phyloP scores from a whole-genome alignment of 768 basidiomycete species.

The Suillus americanus region DNA sequence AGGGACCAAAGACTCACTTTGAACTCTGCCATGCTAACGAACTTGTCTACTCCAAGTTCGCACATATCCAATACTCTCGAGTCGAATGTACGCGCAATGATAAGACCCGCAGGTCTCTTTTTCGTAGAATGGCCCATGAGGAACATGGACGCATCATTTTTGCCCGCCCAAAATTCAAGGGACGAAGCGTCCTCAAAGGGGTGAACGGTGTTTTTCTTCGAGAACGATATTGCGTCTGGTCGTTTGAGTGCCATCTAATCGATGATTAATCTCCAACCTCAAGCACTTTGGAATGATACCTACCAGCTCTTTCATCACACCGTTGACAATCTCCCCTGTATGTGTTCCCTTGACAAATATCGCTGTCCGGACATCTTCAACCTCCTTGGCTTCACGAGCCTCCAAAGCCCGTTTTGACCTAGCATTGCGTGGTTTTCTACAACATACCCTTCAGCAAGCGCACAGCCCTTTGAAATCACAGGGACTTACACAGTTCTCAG shows the following conservation, averaged over 20 bases:
- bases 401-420: slow-evolving; percentile 88
- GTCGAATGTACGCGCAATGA: slow-evolving; percentile 86
- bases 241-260: slow-evolving; percentile 89
- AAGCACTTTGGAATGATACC: slow-evolving; percentile 20
- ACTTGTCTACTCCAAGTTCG: slow-evolving; percentile 86
- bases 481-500: slow-evolving; percentile 31
- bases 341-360: slow-evolving; percentile 91
- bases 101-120: slow-evolving; percentile 87
- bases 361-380: slow-evolving; percentile 84
- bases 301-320: slow-evolving; percentile 88
- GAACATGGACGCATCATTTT: slow-evolving; percentile 94
- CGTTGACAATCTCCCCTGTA: slow-evolving; percentile 75
- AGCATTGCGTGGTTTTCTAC: slow-evolving; percentile 92
- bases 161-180: slow-evolving; percentile 88
- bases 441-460: background rate
- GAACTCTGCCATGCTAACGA: slow-evolving; percentile 76
- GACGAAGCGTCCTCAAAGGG: slow-evolving; percentile 86
- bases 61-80: slow-evolving; percentile 89
- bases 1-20: slow-evolving; percentile 56
- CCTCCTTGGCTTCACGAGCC: slow-evolving; percentile 83
- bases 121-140: slow-evolving; percentile 90
- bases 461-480: background rate
- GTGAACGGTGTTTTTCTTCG: slow-evolving; percentile 87
- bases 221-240: slow-evolving; percentile 88
- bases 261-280: background rate